A percentile compares a stretch with the other conserved stretches of the same genome.
Evolutionary conservation across 2,329 filamentous ascomycete genomes (phyloP).

Genomic region (Calonectria multiphialidica): DNA sequence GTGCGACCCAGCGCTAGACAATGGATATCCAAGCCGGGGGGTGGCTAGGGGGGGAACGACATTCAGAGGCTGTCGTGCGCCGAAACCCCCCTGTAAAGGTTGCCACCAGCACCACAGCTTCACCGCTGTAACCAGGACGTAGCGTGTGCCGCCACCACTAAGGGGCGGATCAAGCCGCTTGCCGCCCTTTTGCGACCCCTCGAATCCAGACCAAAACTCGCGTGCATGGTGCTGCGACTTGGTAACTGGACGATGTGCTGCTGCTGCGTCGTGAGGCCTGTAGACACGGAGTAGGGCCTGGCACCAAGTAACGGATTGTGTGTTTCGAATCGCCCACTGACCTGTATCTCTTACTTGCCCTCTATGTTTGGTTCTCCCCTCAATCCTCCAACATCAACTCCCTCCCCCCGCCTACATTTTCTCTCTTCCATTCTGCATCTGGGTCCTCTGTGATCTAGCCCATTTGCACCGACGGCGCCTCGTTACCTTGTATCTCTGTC

Average conservation of each 20-base stretch:
- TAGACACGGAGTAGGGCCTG: neutral
- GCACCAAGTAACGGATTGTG: constrained; percentile 12
- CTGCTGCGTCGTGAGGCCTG: neutral
- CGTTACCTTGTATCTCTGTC: neutral
- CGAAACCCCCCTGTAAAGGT: constrained; percentile 3
- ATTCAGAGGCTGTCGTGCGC: constrained; percentile 5
- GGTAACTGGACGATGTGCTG: neutral
- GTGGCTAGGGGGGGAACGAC: neutral
- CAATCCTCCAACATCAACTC: neutral
- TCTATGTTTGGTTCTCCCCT: neutral
- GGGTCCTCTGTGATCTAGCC: constrained; percentile 15
- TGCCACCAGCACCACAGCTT: constrained; percentile 2
- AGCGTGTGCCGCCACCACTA: constrained; percentile 16
- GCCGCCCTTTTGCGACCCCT: constrained; percentile 26
- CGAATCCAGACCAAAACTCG: constrained; percentile 23
- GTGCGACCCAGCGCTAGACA: neutral
- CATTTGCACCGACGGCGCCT: constrained; percentile 12
- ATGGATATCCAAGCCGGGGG: neutral
- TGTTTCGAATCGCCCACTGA: constrained; percentile 30
- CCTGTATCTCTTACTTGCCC: constrained; percentile 24
- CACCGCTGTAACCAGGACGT: constrained; percentile 12
- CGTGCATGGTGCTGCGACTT: neutral
- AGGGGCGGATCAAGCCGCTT: constrained; percentile 33
- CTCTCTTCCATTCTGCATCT: constrained; percentile 1
- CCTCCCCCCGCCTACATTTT: neutral